Conservation (phyloP, 1,139 yeast species). For the Candida buenavistaensis region DNA sequence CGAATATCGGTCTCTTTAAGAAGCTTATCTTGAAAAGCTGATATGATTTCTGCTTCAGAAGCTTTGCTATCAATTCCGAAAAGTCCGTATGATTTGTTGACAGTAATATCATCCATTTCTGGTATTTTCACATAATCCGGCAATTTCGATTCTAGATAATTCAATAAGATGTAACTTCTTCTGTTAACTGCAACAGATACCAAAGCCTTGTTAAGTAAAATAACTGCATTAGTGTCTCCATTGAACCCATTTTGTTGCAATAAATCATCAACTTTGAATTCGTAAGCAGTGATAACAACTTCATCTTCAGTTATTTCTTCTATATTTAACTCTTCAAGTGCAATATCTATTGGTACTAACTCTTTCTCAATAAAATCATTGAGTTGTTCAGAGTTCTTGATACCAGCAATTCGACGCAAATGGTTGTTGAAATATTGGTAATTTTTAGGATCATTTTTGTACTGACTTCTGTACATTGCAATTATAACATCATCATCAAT, state of each 20-base stretch:
- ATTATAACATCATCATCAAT: slow-evolving; percentile 46
- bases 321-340: slow-evolving; percentile 61
- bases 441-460: slow-evolving; percentile 34
- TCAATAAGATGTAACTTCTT: slow-evolving; percentile 42
- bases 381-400: slow-evolving; percentile 46
- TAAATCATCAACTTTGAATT: slow-evolving; percentile 62
- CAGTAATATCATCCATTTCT: slow-evolving; percentile 13
- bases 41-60: slow-evolving; percentile 55
- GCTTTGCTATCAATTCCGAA: slow-evolving; percentile 48
- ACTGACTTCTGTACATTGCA: slow-evolving; percentile 46
- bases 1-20: slow-evolving; percentile 36
- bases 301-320: slow-evolving; percentile 74
- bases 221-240: slow-evolving; percentile 41
- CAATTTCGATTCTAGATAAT: slow-evolving; percentile 46
- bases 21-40: slow-evolving; percentile 50
- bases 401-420: slow-evolving; percentile 44
- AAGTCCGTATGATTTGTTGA: slow-evolving; percentile 38
- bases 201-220: slow-evolving; percentile 32
- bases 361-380: slow-evolving; percentile 51
- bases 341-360: slow-evolving; percentile 53
- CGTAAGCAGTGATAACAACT: slow-evolving; percentile 68
- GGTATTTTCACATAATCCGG: slow-evolving; percentile 30
- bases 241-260: slow-evolving; percentile 59
- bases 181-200: slow-evolving; percentile 44
- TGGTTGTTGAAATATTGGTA: slow-evolving; percentile 34